Percentiles rank a stretch among this genome's conserved stretches.
Evolutionary conservation across 75 land plant genomes (phyloP).

Genomic region (Gnetum montanum): DNA sequence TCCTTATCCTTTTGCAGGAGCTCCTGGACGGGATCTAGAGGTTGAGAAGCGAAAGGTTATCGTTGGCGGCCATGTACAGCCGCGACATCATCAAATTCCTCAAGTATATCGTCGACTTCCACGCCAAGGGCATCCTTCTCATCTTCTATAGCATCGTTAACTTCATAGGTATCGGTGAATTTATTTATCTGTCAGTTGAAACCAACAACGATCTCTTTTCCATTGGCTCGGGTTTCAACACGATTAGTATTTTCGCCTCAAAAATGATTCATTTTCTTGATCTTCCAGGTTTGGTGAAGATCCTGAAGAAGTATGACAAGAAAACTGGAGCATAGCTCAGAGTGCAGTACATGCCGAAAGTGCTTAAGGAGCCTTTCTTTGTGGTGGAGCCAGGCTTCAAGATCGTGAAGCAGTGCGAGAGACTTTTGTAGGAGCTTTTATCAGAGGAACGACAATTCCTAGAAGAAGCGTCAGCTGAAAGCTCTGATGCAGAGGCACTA

Average conservation of each 20-base stretch:
- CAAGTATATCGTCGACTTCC: slow-evolving; percentile 61
- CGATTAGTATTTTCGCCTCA: too few species aligned
- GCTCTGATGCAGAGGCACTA: slow-evolving; percentile 15
- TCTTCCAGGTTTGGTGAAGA: slow-evolving; percentile 63
- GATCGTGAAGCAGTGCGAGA: slow-evolving; percentile 74
- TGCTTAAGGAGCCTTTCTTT: slow-evolving; percentile 66
- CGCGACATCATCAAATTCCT: slow-evolving; percentile 38
- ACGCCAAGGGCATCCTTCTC: slow-evolving; percentile 74
- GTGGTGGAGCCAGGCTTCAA: slow-evolving; percentile 46
- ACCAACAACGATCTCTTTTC: neutral
- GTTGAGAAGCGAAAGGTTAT: slow-evolving; percentile 8
- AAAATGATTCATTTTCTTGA: neutral
- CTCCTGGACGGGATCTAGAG: slow-evolving; percentile 26
- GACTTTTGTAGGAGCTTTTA: too few species aligned
- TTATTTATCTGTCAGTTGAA: too few species aligned
- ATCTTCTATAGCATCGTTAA: slow-evolving; percentile 73
- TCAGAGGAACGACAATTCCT: too few species aligned
- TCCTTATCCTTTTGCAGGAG: too few species aligned
- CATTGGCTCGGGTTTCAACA: neutral
- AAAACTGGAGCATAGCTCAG: slow-evolving; percentile 59
- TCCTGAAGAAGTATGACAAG: slow-evolving; percentile 77
- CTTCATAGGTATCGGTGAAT: slow-evolving; percentile 58
- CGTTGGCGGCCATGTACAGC: slow-evolving; percentile 7
- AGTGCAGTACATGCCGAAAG: slow-evolving; percentile 64
- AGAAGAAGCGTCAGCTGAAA: too few species aligned